Conservation (phyloP, 2,329 filamentous ascomycete genomes). For the Pseudogymnoascus sp. region DNA sequence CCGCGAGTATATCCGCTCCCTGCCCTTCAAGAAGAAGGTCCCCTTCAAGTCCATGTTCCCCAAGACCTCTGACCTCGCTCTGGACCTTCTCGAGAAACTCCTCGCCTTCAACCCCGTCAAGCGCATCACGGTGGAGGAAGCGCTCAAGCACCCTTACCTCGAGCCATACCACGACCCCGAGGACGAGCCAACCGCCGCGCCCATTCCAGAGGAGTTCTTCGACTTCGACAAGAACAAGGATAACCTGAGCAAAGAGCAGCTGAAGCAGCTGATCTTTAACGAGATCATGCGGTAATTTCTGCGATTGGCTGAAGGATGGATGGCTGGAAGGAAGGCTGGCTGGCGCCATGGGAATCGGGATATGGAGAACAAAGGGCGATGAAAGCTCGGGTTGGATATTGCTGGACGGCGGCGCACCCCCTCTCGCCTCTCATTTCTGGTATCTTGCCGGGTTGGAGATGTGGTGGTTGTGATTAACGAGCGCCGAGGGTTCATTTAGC, state of each 20-base stretch:
- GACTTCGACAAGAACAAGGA: constrained; percentile 99
- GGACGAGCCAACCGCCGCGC: constrained; percentile 91
- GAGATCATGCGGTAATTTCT: constrained; percentile 59
- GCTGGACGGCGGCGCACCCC: not conserved
- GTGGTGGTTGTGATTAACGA: constrained; percentile 3
- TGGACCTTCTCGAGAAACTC: constrained; percentile 90
- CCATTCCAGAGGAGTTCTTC: constrained; percentile 98
- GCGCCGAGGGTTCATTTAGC: not conserved
- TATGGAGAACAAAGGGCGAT: not conserved
- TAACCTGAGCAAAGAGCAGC: constrained; percentile 91
- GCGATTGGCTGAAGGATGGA: not conserved
- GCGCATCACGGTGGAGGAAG: constrained; percentile 96
- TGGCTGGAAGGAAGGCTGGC: not conserved
- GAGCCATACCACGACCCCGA: constrained; percentile 99
- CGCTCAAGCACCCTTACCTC: constrained; percentile 92
- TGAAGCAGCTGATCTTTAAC: constrained; percentile 95
- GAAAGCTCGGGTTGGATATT: constrained; percentile 1
- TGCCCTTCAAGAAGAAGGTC: constrained; percentile 99
- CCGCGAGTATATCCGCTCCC: constrained; percentile 92
- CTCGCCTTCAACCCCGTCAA: constrained; percentile 98
- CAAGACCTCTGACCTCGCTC: constrained; percentile 93
- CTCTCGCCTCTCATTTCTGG: not conserved
- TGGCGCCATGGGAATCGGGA: constrained; percentile 1
- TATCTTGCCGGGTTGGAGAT: not conserved
- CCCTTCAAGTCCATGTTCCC: constrained; percentile 95